phyloP scores from a whole-genome alignment of 1,284 basidiomycete genomes.

The Trichosporon coremiiforme region DNA sequence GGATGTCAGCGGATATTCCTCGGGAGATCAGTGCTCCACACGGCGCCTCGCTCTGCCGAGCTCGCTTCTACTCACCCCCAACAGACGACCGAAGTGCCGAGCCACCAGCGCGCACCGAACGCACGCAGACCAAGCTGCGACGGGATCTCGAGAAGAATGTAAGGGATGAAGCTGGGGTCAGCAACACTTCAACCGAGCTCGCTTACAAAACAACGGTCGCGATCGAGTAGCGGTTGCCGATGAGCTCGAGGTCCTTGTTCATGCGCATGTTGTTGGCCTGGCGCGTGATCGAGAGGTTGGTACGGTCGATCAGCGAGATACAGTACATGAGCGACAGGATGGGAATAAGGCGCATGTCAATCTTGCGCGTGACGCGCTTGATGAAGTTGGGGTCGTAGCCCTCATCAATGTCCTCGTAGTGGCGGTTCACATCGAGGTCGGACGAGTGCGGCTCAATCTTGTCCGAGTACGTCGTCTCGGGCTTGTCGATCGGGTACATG shows the following conservation, averaged over 20 bases:
- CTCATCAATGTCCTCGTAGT: slow-evolving; percentile 17
- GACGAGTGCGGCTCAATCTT: not conserved
- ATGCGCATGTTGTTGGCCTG: slow-evolving; percentile 33
- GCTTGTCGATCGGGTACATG: slow-evolving; percentile 6
- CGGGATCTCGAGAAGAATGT: slow-evolving; percentile 11
- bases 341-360: slow-evolving; percentile 21
- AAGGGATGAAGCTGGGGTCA: not conserved
- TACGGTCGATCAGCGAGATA: slow-evolving; percentile 26
- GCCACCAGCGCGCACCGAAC: slow-evolving; percentile 31
- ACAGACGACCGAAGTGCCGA: slow-evolving; percentile 38
- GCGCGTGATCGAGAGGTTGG: slow-evolving; percentile 36
- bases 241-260: slow-evolving; percentile 34
- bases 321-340: slow-evolving; percentile 28
- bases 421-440: not conserved
- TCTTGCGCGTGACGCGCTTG: slow-evolving; percentile 24
- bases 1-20: not conserved
- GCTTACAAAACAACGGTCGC: slow-evolving; percentile 44
- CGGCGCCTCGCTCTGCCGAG: no score
- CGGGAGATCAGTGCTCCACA: not conserved
- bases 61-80: slow-evolving; percentile 42
- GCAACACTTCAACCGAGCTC: slow-evolving; percentile 26
- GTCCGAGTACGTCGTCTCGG: slow-evolving; percentile 8
- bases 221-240: slow-evolving; percentile 54
- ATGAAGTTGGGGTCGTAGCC: slow-evolving; percentile 11
- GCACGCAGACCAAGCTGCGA: slow-evolving; percentile 29